These are phyloP conservation scores for Mallotus japonicus DNA, from an alignment of 441 rosid species.

Conservation along the genomic window DNA sequence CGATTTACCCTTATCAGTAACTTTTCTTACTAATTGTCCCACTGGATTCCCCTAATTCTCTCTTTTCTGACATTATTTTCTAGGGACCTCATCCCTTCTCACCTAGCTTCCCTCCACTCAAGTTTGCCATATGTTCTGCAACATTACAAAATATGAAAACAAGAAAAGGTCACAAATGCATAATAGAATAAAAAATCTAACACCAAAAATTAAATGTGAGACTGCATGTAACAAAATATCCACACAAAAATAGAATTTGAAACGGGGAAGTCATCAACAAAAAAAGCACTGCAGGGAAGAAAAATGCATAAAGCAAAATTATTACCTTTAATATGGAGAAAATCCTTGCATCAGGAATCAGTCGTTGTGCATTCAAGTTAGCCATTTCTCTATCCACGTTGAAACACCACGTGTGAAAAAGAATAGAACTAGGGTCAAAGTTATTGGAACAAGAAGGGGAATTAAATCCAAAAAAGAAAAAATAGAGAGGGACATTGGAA, in stretches of 20 bases:
- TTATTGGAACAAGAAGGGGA: constrained; percentile 1
- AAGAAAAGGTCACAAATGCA: background rate
- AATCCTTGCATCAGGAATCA: constrained; percentile 1
- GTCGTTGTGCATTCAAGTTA: constrained; percentile 2
- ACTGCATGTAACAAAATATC: background rate
- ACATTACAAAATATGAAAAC: constrained; percentile 4
- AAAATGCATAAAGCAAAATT: constrained; percentile 5
- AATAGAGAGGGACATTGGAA: background rate
- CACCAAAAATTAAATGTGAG: background rate
- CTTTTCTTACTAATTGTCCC: background rate
- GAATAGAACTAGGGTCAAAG: constrained; percentile 2
- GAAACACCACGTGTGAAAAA: constrained; percentile 20
- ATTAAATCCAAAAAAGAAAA: background rate
- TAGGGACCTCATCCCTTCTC: constrained; percentile 13
- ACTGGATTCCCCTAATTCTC: background rate
- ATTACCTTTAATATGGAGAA: constrained; percentile 18
- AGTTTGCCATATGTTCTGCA: constrained; percentile 20
- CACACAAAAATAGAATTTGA: background rate
- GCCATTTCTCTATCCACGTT: constrained; percentile 19
- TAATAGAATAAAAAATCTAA: background rate
- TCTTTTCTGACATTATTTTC: background rate
- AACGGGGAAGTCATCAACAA: constrained; percentile 6
- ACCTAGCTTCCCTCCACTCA: constrained; percentile 3
- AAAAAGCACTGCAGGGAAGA: background rate
- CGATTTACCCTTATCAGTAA: background rate